Base-by-base conservation (phyloP, 805 yeast genomes). In the Candida mattraensis region DNA sequence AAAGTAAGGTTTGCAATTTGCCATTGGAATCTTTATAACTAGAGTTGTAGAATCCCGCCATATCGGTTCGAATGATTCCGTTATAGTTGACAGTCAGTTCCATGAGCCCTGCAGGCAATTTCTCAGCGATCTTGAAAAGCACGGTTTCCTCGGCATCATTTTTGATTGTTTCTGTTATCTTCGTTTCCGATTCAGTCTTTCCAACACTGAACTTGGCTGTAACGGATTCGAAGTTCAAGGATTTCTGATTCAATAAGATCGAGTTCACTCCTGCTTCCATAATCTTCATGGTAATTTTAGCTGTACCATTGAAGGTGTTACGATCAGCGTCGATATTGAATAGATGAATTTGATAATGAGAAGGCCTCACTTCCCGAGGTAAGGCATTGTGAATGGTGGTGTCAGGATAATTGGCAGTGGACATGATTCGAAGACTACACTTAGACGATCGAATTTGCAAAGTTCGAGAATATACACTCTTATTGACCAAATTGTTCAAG, bases 271-370 rank as follows among this genome's bases (percentile, higher is more conserved):
- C n/a, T 7, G 63, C 48, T 15, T 58, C 57, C 10, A 50, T 48
- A 20, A 76, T 75, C 9, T 61, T 60, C 30, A 83, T 63, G 27
- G 69, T 61, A 36, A 83, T 72, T 7, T 42, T 48, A 3, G 74
- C 78, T 3, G 43, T 43, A 5, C 84, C 86, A 2, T 50, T 50
- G 50, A 71, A 80, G 1, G 69, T 55, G 45, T 69, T 70, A 22
- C 61, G 60, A 6, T 50, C 58, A 18, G 69, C 58, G 50, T 80
- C 74, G 24, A 94, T 87, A 50, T 79, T 81, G 28, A 28, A 56
- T 35, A 79, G 64, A 13, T 78, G 70, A 21, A 93, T 59, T 36
- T 78, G 74, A 58, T 93, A 91, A 61, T 84, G 85, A 22, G 65
- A 50, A 22, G 99, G 97, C 40, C 71, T 71, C 42, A 88, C 83